A percentile compares a stretch with the other conserved stretches of the same genome.
Evolutionary conservation across 352 stramenopile species (phyloP).

Genomic region (Globisporangium splendens): DNA sequence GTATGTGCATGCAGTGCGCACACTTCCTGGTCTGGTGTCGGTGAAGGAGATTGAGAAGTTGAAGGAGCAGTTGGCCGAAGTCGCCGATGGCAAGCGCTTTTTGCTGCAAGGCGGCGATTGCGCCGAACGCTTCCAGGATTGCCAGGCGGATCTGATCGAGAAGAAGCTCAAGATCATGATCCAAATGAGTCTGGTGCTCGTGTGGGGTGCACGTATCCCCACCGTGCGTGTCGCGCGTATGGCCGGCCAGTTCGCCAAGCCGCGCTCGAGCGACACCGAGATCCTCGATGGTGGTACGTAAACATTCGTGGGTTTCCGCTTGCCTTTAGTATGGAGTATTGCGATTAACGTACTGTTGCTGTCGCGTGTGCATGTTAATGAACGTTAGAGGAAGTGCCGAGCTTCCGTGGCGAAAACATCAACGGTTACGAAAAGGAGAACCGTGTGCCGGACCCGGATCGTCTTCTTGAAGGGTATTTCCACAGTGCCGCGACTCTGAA

Average conservation of each 20-base stretch:
- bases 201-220: constrained; percentile 96
- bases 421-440: constrained; percentile 94
- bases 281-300: constrained; percentile 82
- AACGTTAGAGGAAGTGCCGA: constrained; percentile 85
- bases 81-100: constrained; percentile 95
- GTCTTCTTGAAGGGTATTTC: constrained; percentile 97
- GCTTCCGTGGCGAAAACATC: constrained; percentile 98
- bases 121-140: constrained; percentile 96
- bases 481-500: constrained; percentile 97
- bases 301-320: neutral
- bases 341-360: neutral
- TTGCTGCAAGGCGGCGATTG: constrained; percentile 98
- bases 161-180: constrained; percentile 95
- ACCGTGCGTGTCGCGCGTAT: constrained; percentile 96
- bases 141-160: constrained; percentile 78
- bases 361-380: neutral
- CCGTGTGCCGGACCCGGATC: constrained; percentile 90
- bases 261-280: constrained; percentile 93
- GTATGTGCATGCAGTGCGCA: constrained; percentile 48
- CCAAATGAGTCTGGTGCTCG: constrained; percentile 97
- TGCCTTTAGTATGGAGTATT: too few relatives aligned
- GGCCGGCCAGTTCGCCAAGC: constrained; percentile 99
- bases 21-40: constrained; percentile 92
- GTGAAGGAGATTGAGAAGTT: constrained; percentile 93
- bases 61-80: constrained; percentile 90